Base-by-base conservation (phyloP, 148 eudicot species). In the Cornus controversa region DNA sequence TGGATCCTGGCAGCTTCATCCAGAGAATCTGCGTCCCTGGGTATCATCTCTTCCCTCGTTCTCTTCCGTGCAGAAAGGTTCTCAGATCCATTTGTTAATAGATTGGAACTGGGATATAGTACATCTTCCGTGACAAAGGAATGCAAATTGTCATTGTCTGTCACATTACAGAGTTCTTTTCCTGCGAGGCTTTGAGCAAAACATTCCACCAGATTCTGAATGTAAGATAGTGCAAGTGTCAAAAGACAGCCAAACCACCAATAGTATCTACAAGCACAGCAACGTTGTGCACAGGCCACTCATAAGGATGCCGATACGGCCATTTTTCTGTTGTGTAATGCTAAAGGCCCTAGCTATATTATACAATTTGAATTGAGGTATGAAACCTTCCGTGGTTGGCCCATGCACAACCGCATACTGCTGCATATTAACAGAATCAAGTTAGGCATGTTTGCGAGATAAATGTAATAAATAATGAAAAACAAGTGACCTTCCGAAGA, bases 51-150 rank as follows among this genome's bases (percentile, higher is more conserved):
- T 73, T 79, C 77, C 74, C 80, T 62, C 77, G 79, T 83, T 76
- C 94, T 90, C 85, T 91, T 96, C 69, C 53, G 79, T 24, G 75
- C 80, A 50, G 77, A 82, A 60, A 81, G 60, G 80, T 65, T 78
- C 60, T 81, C 78, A 74, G 67, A 29, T 31, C 69, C 80, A 75
- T 73, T 73, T 2, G 60, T 84, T 67, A 83, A 68, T 76, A 80
- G 78, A 80, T 34, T 69, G 67, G 78, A 75, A 29, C 71, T 75
- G 23, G 86, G 81, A 87, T 79, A 84, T 80, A 31, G 40, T 69
- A 70, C 69, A 72, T 71, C 71, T 47, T 58, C 83, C 64, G 78
- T 72, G 72, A 57, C 79, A 40, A 80, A 28, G 15, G 77, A 47
- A 79, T 57, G 76, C 67, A 50, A 26, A 22, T 73, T 77, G 24